Conservation (phyloP, 2,329 filamentous ascomycete species). For the Cercospora canescens region DNA sequence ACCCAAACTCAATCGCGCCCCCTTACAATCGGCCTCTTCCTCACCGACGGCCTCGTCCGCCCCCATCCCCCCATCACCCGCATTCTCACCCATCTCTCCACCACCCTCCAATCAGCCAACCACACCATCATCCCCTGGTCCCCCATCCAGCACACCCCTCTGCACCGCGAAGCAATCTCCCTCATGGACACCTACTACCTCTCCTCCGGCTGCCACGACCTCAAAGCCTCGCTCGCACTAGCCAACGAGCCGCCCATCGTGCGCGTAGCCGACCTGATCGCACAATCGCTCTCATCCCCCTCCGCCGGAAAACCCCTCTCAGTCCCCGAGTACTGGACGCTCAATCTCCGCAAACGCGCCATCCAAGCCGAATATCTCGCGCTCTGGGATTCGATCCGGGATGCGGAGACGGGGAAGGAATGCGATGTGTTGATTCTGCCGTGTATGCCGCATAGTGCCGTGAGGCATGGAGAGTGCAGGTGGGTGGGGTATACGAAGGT, state of each 20-base stretch:
- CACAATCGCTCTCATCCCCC: conserved; percentile 43
- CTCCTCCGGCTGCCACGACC: conserved; percentile 64
- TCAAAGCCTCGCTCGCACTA: conserved; percentile 53
- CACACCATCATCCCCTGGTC: conserved; percentile 46
- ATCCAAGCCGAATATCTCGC: conserved; percentile 59
- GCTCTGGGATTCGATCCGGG: conserved; percentile 55
- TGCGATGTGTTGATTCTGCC: conserved; percentile 61
- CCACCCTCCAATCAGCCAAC: conserved; percentile 29
- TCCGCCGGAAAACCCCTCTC: conserved; percentile 47
- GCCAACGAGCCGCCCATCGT: conserved; percentile 62
- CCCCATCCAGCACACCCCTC: conserved; percentile 45
- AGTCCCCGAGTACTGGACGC: conserved; percentile 67
- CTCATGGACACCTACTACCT: conserved; percentile 64
- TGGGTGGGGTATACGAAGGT: conserved; percentile 36
- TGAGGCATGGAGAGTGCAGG: conserved; percentile 43
- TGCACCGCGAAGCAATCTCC: conserved; percentile 51
- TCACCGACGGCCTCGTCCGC: conserved; percentile 31
- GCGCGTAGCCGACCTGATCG: conserved; percentile 58
- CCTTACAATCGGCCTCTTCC: conserved; percentile 27
- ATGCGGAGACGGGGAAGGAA: conserved; percentile 39
- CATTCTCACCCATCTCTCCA: conserved; percentile 16
- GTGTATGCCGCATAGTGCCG: conserved; percentile 60
- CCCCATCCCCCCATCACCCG: conserved; percentile 27
- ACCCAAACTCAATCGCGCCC: conserved; percentile 10
- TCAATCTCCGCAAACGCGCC: conserved; percentile 59